Evolutionary conservation across 768 basidiomycete species (phyloP), one percentile per base, ranked within the genome.

Genomic region (Russula sp.): DNA sequence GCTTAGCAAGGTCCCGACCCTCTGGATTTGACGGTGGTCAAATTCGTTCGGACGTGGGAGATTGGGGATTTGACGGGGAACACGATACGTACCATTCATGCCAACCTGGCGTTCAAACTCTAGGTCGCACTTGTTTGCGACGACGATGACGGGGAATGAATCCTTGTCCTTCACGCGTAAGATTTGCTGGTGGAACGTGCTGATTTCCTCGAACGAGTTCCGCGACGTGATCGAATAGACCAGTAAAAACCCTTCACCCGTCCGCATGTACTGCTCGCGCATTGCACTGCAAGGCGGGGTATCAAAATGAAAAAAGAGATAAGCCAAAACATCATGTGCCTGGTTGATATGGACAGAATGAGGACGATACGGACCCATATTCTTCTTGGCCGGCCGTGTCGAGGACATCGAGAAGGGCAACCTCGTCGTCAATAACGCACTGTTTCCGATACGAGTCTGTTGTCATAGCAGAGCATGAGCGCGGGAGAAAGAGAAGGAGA

Each of bases 191-290:
- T 94, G 90, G 83, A 98, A 97, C 7, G 86, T 90, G 73, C 84
- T 88, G 70, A 98, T 95, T 81, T 98, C 93, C 75, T 98, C 93
- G 71, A 98, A 98, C 49, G 95, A 96, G 73, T 92, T 89, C 67
- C 95, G 87, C 35, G 93, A 94, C n/a, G 96, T 97, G 76, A 97
- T 98, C 55, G 93, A 93, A 75, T 98, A 98, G 60, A 98, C 94
- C 65, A 98, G 85, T 46, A 98, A 83, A 80, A 98, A 98, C 11
- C 95, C 96, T 75, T 98, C 95, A 63, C 96, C 96, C 32, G 94
- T 93, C 56, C 94, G 86, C 94, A 98, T 98, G 78, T 98, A 98
- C 71, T 98, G 96, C 71, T 98, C 96, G 50, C 96, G 87, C 96
- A 98, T 98, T 25, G 96, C 96, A 60, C 93, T 95, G 71, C 54